A percentile compares a stretch with the other conserved stretches of the same genome.
Conservation (phyloP, 352 stramenopile genomes). For the Phytophthora colocasiae region DNA sequence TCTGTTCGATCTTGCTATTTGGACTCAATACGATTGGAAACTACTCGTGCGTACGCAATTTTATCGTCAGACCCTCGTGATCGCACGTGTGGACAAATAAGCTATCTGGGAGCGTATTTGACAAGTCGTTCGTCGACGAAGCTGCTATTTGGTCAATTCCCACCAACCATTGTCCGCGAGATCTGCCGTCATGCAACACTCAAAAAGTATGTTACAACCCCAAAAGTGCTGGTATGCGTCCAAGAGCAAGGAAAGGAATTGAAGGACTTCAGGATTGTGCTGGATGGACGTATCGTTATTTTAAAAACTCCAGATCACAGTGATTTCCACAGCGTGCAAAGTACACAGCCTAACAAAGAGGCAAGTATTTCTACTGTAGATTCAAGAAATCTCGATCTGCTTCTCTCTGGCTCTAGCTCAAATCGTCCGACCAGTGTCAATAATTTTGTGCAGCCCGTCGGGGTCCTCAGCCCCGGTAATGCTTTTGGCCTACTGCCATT, state of each 20-base stretch:
- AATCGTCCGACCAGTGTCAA: too few species aligned
- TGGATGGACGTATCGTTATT: slow-evolving; percentile 52
- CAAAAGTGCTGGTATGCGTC: slow-evolving; percentile 42
- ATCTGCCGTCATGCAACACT: slow-evolving; percentile 44
- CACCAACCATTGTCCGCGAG: slow-evolving; percentile 32
- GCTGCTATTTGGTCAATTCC: slow-evolving; percentile 53
- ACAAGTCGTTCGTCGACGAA: slow-evolving; percentile 32
- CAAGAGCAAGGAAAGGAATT: slow-evolving; percentile 46
- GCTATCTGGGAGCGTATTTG: slow-evolving; percentile 44
- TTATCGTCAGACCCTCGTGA: slow-evolving; percentile 43
- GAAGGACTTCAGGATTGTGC: slow-evolving; percentile 40
- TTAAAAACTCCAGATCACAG: slow-evolving; percentile 36
- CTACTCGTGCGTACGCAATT: slow-evolving; percentile 29
- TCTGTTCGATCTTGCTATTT: slow-evolving; percentile 27
- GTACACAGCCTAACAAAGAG: too few species aligned
- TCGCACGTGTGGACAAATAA: slow-evolving; percentile 52
- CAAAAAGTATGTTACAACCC: slow-evolving; percentile 34
- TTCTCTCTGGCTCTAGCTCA: too few species aligned
- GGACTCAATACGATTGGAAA: slow-evolving; percentile 36
- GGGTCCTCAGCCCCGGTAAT: slow-evolving; percentile 43
- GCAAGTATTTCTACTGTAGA: too few species aligned
- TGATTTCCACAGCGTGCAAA: too few species aligned
- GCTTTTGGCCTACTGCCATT: slow-evolving; percentile 55
- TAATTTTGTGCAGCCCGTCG: slow-evolving; percentile 38
- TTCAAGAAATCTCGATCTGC: too few species aligned